Base-by-base conservation (phyloP, 176 grass and related monocot genomes). In the Alloteropsis semialata region DNA sequence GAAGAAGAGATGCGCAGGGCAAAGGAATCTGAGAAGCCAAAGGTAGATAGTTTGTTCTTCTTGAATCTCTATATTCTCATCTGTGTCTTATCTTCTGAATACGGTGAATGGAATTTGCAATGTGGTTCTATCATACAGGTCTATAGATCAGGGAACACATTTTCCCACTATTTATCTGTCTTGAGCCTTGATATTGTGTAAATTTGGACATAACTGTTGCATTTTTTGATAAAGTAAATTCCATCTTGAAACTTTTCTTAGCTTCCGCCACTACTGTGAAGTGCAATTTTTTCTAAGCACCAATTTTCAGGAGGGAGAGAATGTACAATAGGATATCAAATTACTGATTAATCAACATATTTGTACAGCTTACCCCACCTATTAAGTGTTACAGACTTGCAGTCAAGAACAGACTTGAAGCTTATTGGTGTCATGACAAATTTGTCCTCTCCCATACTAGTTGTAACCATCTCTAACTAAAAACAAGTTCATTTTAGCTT, bases 1-100 rank as follows among this genome's bases (percentile, higher is more conserved):
- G 92, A 89, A 86, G 92, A 98, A 61, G 96, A 98, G 36, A 87
- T 98, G 54, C 43, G 66, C 48, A 95, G 90, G 84, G 54, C 90
- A 86, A 89, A 95, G 66, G 88, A 86, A 88, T 69, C 92, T 28
- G 78, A 90, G 72, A 95, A 95, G 43, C 96, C 92, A 44, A 98
- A 95, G 90, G 96, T 98, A 82, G 12, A 57, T 79, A 24, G 5
- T 63, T n/a, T 91, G 39, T 16, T 29, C 48, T 53, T 86, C 33
- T 66, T 27, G 37, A 84, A 39, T 15, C 49, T 84, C 75, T 80
- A 5, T 77, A 56, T 41, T 44, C 64, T 79, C 57, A 28, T 64
- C 16, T 32, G 28, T 62, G 18, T 67, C 18, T 81, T 58, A 21
- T 75, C 41, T 82, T 65, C 28, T 78, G 46, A 68, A 78, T 85